A percentile compares a stretch with the other conserved stretches of the same genome.
phyloP scores from a whole-genome alignment of 495 filamentous ascomycete genomes.

The Hyaloscypha hepaticicola region DNA sequence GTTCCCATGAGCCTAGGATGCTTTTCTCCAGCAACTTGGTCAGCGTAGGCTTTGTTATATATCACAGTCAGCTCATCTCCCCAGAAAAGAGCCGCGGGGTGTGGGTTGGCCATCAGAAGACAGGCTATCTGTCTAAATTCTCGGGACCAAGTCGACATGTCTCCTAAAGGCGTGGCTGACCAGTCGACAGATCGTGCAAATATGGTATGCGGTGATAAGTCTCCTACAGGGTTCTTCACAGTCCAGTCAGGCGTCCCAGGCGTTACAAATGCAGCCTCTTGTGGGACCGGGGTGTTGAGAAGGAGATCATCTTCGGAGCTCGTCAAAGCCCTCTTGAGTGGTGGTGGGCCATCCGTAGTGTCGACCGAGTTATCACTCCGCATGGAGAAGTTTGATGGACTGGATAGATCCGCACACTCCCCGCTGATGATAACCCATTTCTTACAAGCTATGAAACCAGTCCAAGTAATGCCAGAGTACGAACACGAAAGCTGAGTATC shows the following conservation, averaged over 20 bases:
- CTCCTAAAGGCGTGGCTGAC: conserved; percentile 24
- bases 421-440: conserved; percentile 43
- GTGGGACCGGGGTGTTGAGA: background rate
- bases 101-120: conserved; percentile 27
- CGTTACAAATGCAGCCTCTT: conserved; percentile 9
- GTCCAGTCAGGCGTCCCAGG: conserved; percentile 34
- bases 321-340: conserved; percentile 2
- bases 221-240: conserved; percentile 16
- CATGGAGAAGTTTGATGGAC: no score
- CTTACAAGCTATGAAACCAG: conserved; percentile 35
- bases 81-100: conserved; percentile 28
- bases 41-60: conserved; percentile 30
- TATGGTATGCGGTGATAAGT: conserved; percentile 22
- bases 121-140: conserved; percentile 26
- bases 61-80: conserved; percentile 28
- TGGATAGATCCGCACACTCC: background rate
- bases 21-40: conserved; percentile 25
- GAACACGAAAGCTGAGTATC: conserved; percentile 25
- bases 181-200: conserved; percentile 26
- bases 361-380: conserved; percentile 16
- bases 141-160: conserved; percentile 24
- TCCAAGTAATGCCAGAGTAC: conserved; percentile 39
- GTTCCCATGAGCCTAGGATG: conserved; percentile 30
- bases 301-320: conserved; percentile 7
- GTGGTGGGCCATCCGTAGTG: background rate